Conservation (phyloP, 2,329 filamentous ascomycete genomes). For the Paramyrothecium sp. region DNA sequence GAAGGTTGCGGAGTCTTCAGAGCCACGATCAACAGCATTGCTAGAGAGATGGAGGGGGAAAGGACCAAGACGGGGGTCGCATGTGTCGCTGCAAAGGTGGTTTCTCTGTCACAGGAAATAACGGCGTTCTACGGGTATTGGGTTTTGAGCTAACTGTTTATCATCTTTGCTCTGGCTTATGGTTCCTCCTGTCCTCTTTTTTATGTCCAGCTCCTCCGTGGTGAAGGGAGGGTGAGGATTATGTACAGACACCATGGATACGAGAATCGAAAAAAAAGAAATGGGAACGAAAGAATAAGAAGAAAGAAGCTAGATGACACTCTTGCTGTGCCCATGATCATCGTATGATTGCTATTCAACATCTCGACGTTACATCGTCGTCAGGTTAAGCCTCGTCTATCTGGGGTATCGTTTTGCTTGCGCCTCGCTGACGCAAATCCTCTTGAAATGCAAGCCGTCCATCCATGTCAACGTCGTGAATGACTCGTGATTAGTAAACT, state of each 20-base stretch:
- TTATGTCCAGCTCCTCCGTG: slow-evolving; percentile 13
- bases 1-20: slow-evolving; percentile 26
- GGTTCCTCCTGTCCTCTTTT: slow-evolving; percentile 12
- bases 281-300: slow-evolving; percentile 14
- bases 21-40: slow-evolving; percentile 6
- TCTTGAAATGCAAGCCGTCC: too few species aligned
- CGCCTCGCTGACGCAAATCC: slow-evolving; percentile 1
- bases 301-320: slow-evolving; percentile 14
- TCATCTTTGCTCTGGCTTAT: slow-evolving; percentile 6
- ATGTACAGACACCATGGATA: slow-evolving; percentile 22
- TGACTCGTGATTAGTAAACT: slow-evolving; percentile 13
- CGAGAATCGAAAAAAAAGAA: slow-evolving; percentile 14
- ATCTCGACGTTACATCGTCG: too few species aligned
- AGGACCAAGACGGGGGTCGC: background rate
- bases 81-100: background rate
- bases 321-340: background rate
- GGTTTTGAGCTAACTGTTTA: background rate
- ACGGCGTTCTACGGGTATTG: background rate
- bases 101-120: background rate
- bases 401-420: slow-evolving; percentile 10
- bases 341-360: background rate
- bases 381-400: background rate
- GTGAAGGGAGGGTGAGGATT: slow-evolving; percentile 19
- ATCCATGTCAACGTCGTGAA: slow-evolving; percentile 13
- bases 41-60: background rate